Conservation (phyloP, 2,329 filamentous ascomycete species). For the Pseudopyrenochaeta lycopersici region DNA sequence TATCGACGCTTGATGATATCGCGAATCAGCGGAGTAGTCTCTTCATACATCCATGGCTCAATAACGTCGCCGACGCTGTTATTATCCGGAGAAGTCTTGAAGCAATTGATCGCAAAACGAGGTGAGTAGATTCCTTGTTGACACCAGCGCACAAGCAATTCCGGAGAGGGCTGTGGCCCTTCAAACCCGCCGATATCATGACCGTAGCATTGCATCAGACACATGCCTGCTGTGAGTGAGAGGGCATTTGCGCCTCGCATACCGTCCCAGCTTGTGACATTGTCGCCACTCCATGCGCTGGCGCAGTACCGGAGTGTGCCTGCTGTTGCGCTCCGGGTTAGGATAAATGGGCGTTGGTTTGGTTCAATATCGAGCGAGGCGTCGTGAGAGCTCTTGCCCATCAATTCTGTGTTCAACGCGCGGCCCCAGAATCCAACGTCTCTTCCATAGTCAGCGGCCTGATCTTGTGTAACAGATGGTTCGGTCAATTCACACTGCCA, state of each 20-base stretch:
- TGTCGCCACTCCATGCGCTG: slow-evolving; percentile 80
- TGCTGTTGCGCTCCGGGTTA: slow-evolving; percentile 75
- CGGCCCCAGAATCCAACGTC: slow-evolving; percentile 75
- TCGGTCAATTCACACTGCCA: slow-evolving; percentile 70
- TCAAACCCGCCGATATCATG: slow-evolving; percentile 82
- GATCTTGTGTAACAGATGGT: slow-evolving; percentile 33
- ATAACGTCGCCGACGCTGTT: slow-evolving; percentile 76
- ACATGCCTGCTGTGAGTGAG: slow-evolving; percentile 73
- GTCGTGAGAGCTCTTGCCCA: slow-evolving; percentile 75
- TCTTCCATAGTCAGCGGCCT: slow-evolving; percentile 51
- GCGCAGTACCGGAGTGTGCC: slow-evolving; percentile 75
- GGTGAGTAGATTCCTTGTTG: slow-evolving; percentile 75
- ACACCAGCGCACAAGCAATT: slow-evolving; percentile 76
- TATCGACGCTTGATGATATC: slow-evolving; percentile 75
- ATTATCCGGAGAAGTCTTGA: slow-evolving; percentile 74
- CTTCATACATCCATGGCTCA: slow-evolving; percentile 80
- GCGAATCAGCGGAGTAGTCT: slow-evolving; percentile 69
- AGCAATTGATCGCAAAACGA: slow-evolving; percentile 80
- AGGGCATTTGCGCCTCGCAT: slow-evolving; percentile 78
- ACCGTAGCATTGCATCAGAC: slow-evolving; percentile 73
- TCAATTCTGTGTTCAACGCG: slow-evolving; percentile 73
- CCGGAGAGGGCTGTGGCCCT: slow-evolving; percentile 74
- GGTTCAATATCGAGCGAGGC: slow-evolving; percentile 68
- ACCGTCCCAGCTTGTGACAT: slow-evolving; percentile 75
- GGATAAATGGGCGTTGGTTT: slow-evolving; percentile 69